Evolutionary conservation across 305 asterid species (phyloP).

Genomic region (Fraxinus greggii): DNA sequence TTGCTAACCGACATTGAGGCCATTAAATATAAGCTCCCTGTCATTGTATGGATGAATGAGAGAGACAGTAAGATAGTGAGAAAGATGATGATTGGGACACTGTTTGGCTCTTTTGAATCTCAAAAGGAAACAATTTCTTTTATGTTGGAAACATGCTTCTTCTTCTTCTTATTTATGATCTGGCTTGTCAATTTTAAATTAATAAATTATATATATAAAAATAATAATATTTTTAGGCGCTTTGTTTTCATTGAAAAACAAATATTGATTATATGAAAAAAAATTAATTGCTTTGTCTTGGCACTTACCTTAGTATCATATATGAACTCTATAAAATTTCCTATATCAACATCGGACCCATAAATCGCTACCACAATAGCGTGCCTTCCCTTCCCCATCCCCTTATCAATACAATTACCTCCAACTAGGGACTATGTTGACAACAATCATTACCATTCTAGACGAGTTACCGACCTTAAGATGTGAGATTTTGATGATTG

Average conservation of each 20-base stretch:
- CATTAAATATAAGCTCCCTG: not conserved
- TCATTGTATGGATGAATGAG: not conserved
- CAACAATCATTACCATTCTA: not conserved
- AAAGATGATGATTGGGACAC: not conserved
- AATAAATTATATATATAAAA: too few species aligned
- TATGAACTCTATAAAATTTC: not conserved
- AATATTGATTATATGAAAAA: not conserved
- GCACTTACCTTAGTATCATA: not conserved
- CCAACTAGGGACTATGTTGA: not conserved
- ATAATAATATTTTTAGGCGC: not conserved
- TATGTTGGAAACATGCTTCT: not conserved
- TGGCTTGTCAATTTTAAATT: not conserved
- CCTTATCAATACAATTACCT: not conserved
- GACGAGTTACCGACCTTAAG: not conserved
- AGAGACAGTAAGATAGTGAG: not conserved
- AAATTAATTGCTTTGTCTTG: not conserved
- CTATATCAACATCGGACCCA: not conserved
- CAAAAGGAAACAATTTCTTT: not conserved
- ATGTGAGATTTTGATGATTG: not conserved
- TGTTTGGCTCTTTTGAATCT: not conserved
- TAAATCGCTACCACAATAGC: not conserved
- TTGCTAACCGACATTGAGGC: not conserved
- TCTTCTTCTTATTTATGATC: not conserved
- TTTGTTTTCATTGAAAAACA: not conserved
- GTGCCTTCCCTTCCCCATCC: not conserved